Conservation (phyloP, 2,329 filamentous ascomycete species). For the Paradendryphiella salina region DNA sequence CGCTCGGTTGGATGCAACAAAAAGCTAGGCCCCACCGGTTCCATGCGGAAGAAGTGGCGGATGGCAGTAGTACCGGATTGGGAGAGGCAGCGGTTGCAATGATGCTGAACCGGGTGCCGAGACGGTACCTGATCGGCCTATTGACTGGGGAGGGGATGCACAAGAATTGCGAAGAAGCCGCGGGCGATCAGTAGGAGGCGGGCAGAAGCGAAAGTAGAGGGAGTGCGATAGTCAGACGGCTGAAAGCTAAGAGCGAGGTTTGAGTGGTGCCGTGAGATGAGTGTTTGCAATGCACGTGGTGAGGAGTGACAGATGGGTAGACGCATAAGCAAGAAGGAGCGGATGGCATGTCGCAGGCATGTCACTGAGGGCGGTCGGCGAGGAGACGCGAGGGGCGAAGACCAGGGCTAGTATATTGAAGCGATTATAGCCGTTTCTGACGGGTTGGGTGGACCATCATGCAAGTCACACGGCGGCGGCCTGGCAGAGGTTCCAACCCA, state of each 20-base stretch:
- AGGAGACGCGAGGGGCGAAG: no score
- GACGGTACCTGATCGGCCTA: slow-evolving; percentile 9
- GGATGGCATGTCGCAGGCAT: background rate
- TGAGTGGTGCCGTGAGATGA: slow-evolving; percentile 11
- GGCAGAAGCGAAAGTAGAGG: slow-evolving; percentile 21
- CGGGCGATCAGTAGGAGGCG: slow-evolving; percentile 4
- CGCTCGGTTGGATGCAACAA: slow-evolving; percentile 35
- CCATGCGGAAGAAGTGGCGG: slow-evolving; percentile 21
- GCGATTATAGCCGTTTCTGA: no score
- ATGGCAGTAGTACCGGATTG: slow-evolving; percentile 20
- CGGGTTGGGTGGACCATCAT: background rate
- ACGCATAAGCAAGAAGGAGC: background rate
- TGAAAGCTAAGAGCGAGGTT: slow-evolving; percentile 11
- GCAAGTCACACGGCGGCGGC: background rate
- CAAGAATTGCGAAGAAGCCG: slow-evolving; percentile 6
- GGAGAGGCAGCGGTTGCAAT: slow-evolving; percentile 16
- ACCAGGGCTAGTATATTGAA: no score
- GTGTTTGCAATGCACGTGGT: slow-evolving; percentile 7
- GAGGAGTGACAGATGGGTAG: background rate
- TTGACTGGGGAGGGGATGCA: slow-evolving; percentile 18
- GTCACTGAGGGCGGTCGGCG: no score
- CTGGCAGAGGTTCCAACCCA: background rate
- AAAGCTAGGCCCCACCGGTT: slow-evolving; percentile 27
- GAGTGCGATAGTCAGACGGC: slow-evolving; percentile 18
- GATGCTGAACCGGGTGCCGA: slow-evolving; percentile 23